Base-by-base conservation (phyloP, 352 stramenopile genomes). In the Albugo candida region DNA sequence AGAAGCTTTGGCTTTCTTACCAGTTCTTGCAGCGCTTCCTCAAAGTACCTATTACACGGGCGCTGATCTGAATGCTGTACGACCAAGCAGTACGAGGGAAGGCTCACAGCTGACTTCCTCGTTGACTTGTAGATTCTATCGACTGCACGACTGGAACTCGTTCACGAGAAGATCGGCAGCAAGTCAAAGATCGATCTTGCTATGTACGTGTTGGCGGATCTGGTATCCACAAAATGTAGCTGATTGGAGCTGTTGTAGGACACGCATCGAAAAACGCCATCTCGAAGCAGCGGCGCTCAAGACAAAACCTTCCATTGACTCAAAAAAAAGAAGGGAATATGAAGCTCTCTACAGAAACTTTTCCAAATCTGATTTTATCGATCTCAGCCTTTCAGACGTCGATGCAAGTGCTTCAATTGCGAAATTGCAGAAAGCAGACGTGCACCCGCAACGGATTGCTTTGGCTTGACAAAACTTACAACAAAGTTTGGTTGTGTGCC, bases 131-230 rank as follows among this genome's bases (percentile, higher is more conserved):
- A 88, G 77, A 59, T 89, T 55, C 77, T 97, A 70, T 93, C 94
- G 60, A 93, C 86, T n/a, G 92, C 92, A 6, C 85, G 97, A 44
- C 64, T 97, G 5, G 76, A 93, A 55, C 72, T 92, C 45, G 83
- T 97, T 44, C 87, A 97, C 57, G 72, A 93, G 41, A 83, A 84
- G 48, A 65, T 94, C n/a, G 67, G 65, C 13, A 54, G 61, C 16
- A 50, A 79, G 12, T 42, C 45, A 11, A 51, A 36, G 3, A 36
- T 51, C 24, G 16, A 19, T 12, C 44, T 16, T 18, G 6, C 13
- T 44, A 19, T 52, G 17, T 40, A 13, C 41, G 31, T 24, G 21
- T 46, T 14, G 21, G 2, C 34, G 16, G 16, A 40, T 17, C 18
- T 42, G 11, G 44, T 21, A 11, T n/a, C n/a, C 41, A 20, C 13